A percentile compares a stretch with the other conserved stretches of the same genome.
These are phyloP conservation scores for Aspergillus udagawae DNA, from an alignment of 2,329 filamentous ascomycete genomes.

Conservation along the genomic window DNA sequence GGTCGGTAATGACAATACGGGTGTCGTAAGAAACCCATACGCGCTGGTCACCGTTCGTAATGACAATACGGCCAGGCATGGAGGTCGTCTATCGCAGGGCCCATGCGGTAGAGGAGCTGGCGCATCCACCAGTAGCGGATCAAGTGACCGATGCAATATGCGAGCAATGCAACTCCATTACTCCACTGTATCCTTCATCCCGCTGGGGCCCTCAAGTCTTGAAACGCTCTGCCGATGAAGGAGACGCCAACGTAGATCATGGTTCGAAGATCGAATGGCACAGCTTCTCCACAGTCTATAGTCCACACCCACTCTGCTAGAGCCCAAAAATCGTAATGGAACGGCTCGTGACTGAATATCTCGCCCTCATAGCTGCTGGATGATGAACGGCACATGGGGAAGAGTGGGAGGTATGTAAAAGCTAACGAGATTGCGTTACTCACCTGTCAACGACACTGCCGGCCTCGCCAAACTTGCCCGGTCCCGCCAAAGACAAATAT, in stretches of 20 bases:
- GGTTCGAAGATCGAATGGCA: slow-evolving; percentile 28
- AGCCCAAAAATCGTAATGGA: background rate
- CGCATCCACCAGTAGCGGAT: slow-evolving; percentile 40
- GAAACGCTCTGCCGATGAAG: slow-evolving; percentile 11
- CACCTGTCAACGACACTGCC: slow-evolving; percentile 88
- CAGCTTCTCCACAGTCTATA: slow-evolving; percentile 24
- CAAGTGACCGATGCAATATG: slow-evolving; percentile 60
- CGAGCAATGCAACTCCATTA: slow-evolving; percentile 41
- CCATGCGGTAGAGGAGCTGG: slow-evolving; percentile 10
- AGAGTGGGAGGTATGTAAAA: slow-evolving; percentile 2
- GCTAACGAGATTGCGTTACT: slow-evolving; percentile 42
- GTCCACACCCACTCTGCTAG: slow-evolving; percentile 11
- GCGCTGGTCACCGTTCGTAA: slow-evolving; percentile 19
- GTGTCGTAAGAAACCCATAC: slow-evolving; percentile 27
- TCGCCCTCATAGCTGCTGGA: slow-evolving; percentile 10
- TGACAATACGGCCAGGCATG: slow-evolving; percentile 12
- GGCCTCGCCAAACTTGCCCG: slow-evolving; percentile 68
- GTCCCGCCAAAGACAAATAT: slow-evolving; percentile 67
- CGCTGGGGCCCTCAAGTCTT: slow-evolving; percentile 18
- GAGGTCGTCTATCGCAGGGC: background rate
- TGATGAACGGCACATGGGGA: background rate
- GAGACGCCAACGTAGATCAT: slow-evolving; percentile 27
- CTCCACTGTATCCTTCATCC: slow-evolving; percentile 19
- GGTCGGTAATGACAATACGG: slow-evolving; percentile 26
- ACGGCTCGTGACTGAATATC: slow-evolving; percentile 2